Evolutionary conservation across 202 grass and related monocot species (phyloP).

Genomic region (Setaria italica): DNA sequence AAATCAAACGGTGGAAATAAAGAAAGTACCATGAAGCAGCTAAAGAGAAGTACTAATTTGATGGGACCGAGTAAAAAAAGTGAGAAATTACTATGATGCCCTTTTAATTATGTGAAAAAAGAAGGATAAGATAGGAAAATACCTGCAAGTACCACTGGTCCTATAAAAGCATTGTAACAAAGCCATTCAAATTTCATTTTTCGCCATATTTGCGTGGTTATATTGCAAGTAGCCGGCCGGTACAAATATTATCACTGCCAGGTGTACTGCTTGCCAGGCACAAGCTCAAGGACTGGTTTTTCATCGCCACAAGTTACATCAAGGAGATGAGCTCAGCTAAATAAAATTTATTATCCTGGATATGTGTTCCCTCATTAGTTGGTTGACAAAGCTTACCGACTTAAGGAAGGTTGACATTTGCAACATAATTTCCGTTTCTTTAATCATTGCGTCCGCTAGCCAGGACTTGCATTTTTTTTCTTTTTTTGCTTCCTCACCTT

Average conservation of each 20-base stretch:
- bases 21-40: too few relatives aligned
- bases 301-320: conserved; percentile 33
- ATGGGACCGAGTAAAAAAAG: too few relatives aligned
- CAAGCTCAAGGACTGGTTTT: background rate
- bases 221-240: background rate
- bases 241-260: background rate
- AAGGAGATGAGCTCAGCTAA: conserved; percentile 24
- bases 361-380: background rate
- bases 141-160: too few relatives aligned
- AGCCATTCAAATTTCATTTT: background rate
- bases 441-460: background rate
- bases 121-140: too few relatives aligned
- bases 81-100: too few relatives aligned
- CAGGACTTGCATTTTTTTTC: background rate
- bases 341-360: conserved; percentile 43
- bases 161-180: too few relatives aligned
- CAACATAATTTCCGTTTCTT: background rate
- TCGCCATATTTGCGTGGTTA: background rate
- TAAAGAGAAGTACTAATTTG: too few relatives aligned
- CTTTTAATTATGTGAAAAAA: too few relatives aligned
- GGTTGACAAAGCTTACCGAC: background rate
- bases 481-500: background rate
- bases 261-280: background rate
- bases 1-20: too few relatives aligned
- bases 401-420: conserved; percentile 42